phyloP scores from a whole-genome alignment of 768 basidiomycete genomes.

The Xerocomellus chrysenteron region DNA sequence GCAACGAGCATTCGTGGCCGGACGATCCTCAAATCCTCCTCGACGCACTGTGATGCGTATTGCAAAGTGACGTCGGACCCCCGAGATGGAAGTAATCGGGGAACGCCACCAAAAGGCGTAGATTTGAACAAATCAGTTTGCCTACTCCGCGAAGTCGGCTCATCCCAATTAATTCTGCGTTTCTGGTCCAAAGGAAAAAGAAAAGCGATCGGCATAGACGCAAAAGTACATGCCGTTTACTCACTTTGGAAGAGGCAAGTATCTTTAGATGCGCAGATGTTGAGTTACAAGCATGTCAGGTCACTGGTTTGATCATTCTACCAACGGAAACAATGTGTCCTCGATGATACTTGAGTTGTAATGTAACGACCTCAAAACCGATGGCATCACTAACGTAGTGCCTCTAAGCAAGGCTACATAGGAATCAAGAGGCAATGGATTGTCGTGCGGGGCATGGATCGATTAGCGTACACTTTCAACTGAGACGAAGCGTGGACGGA shows the following conservation, averaged over 20 bases:
- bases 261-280: background rate
- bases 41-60: background rate
- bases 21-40: no score
- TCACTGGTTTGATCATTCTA: slow-evolving; percentile 1
- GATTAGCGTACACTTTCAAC: slow-evolving; percentile 36
- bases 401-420: slow-evolving; percentile 25
- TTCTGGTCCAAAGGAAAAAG: background rate
- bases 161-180: slow-evolving; percentile 9
- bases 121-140: background rate
- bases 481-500: slow-evolving; percentile 27
- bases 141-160: slow-evolving; percentile 21
- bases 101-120: background rate
- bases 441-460: slow-evolving; percentile 24
- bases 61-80: background rate
- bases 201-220: slow-evolving; percentile 2
- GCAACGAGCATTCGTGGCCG: no score
- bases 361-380: slow-evolving; percentile 18
- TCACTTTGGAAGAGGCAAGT: background rate
- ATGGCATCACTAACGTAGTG: slow-evolving; percentile 17
- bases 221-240: slow-evolving; percentile 6
- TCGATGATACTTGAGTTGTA: slow-evolving; percentile 20
- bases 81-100: slow-evolving; percentile 10
- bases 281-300: background rate
- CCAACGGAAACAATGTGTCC: slow-evolving; percentile 12
- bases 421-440: slow-evolving; percentile 22